Percentiles rank a stretch among this genome's conserved stretches.
These are phyloP conservation scores for Physcomitrium patens DNA, from an alignment of 225 moss, liverwort and hornwort genomes.

Conservation along the genomic window DNA sequence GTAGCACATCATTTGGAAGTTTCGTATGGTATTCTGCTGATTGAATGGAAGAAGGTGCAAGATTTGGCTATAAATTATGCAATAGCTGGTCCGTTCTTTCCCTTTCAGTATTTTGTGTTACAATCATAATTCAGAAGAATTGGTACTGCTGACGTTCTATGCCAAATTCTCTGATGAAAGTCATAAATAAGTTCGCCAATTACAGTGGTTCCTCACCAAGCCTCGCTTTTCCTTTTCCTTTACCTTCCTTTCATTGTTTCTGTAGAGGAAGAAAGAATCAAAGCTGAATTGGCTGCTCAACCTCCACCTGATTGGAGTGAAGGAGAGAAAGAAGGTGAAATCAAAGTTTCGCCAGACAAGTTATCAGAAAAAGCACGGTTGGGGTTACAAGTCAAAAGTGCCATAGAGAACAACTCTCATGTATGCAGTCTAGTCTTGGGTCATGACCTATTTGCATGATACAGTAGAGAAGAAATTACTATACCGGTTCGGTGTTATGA, in stretches of 20 bases:
- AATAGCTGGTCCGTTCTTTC: conserved; percentile 36
- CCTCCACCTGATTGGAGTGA: conserved; percentile 12
- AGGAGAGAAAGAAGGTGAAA: not conserved
- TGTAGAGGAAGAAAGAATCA: conserved; percentile 34
- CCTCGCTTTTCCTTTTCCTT: too few relatives aligned
- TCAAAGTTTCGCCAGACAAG: not conserved
- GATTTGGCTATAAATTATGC: conserved; percentile 60
- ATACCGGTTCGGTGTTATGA: not conserved
- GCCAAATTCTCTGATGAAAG: accelerated
- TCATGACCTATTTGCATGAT: not conserved
- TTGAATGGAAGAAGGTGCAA: conserved; percentile 62
- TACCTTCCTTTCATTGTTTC: not conserved
- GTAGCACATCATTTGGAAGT: conserved; percentile 62
- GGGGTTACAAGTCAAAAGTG: conserved; percentile 53
- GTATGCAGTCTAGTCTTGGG: not conserved
- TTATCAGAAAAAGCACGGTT: conserved; percentile 33
- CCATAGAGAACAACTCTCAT: conserved; percentile 36
- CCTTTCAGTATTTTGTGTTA: not conserved
- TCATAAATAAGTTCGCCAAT: not conserved
- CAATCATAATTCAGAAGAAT: not conserved
- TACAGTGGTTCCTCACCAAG: accelerated
- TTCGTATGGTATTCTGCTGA: conserved; percentile 51
- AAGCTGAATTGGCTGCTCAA: conserved; percentile 7
- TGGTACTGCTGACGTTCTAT: not conserved
- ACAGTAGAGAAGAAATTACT: accelerated